Percentiles rank a stretch among this genome's conserved stretches.
Evolutionary conservation across 2,329 filamentous ascomycete genomes (phyloP).

Genomic region (Myriosclerotinia curreyana): DNA sequence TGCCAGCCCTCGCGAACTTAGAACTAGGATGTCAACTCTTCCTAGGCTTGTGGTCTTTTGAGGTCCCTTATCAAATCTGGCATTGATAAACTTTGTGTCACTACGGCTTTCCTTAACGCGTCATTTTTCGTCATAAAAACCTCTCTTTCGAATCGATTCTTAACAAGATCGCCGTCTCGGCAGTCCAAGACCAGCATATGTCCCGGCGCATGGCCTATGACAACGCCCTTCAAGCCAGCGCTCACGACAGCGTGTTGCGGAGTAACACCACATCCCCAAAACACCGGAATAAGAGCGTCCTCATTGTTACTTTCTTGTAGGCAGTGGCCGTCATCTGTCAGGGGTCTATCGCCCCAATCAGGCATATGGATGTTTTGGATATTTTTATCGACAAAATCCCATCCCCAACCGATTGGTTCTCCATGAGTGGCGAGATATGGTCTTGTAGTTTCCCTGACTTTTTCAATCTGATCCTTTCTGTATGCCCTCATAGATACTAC

Average conservation of each 20-base stretch:
- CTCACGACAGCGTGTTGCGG: conserved; percentile 62
- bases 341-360: conserved; percentile 55
- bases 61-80: too few species aligned
- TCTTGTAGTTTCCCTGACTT: conserved; percentile 54
- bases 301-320: conserved; percentile 24
- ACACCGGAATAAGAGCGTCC: conserved; percentile 51
- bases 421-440: conserved; percentile 57
- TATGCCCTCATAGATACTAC: conserved; percentile 66
- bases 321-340: conserved; percentile 37
- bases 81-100: too few species aligned
- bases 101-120: too few species aligned
- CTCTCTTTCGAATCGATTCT: conserved; percentile 8
- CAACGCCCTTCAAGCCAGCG: conserved; percentile 50
- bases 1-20: neutral
- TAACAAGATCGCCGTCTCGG: conserved; percentile 29
- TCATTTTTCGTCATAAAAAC: neutral
- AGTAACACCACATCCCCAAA: conserved; percentile 65
- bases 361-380: conserved; percentile 51
- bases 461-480: conserved; percentile 47
- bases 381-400: conserved; percentile 50
- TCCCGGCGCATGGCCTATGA: conserved; percentile 61
- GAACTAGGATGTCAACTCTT: neutral
- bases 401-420: conserved; percentile 64
- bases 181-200: conserved; percentile 60
- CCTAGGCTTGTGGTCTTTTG: neutral